Percentiles rank a stretch among this genome's conserved stretches.
phyloP scores from a whole-genome alignment of 805 yeast species.

The Saccharomycopsis babjevae region DNA sequence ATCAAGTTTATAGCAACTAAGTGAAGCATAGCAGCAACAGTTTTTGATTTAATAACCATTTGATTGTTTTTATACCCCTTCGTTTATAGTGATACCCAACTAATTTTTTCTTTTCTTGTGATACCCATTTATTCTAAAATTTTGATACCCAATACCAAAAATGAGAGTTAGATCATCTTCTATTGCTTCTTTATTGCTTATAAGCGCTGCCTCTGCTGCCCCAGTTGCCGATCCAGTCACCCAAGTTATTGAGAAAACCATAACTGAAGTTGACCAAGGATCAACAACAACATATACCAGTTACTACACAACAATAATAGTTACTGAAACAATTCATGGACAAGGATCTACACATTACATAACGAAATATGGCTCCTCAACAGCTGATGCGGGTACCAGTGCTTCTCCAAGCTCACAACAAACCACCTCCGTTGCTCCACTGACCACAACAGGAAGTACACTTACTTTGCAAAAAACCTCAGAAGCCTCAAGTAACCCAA shows the following conservation, averaged over 20 bases:
- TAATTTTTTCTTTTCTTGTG: neutral
- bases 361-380: slow-evolving; percentile 6
- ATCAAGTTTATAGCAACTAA: neutral
- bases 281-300: slow-evolving; percentile 18
- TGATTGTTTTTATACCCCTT: slow-evolving; percentile 4
- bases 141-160: neutral
- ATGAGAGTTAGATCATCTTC: neutral
- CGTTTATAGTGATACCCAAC: slow-evolving; percentile 1
- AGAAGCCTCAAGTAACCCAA: neutral
- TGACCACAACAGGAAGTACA: neutral
- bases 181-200: neutral
- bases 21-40: neutral
- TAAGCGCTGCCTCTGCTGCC: slow-evolving; percentile 5
- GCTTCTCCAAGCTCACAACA: neutral
- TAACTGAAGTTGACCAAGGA: slow-evolving; percentile 15
- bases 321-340: slow-evolving; percentile 16
- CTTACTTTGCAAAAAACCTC: neutral
- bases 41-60: neutral
- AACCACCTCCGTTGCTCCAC: neutral
- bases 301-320: slow-evolving; percentile 16
- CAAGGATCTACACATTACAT: slow-evolving; percentile 13
- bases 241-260: slow-evolving; percentile 12
- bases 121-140: neutral
- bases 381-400: neutral
- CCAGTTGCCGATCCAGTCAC: slow-evolving; percentile 17